These are phyloP conservation scores for Colletotrichum filicis DNA, from an alignment of 2,329 filamentous ascomycete species.

Conservation along the genomic window DNA sequence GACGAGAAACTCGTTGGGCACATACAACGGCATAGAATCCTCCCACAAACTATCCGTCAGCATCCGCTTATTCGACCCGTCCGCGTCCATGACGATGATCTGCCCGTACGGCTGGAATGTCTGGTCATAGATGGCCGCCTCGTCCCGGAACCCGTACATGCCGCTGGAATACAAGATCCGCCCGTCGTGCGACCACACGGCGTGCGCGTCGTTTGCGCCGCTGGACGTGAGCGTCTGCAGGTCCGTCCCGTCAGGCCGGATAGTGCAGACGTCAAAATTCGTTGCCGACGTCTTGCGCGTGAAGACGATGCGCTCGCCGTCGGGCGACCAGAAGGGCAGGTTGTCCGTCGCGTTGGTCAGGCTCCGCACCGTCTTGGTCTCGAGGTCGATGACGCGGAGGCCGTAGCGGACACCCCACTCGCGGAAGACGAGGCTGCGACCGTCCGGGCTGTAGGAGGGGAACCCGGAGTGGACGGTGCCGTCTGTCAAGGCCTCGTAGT, in stretches of 20 bases:
- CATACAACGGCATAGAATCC: slow-evolving; percentile 24
- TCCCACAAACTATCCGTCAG: slow-evolving; percentile 39
- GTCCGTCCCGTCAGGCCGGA: slow-evolving; percentile 16
- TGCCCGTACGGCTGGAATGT: slow-evolving; percentile 24
- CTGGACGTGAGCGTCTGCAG: slow-evolving; percentile 14
- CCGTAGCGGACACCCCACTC: slow-evolving; percentile 28
- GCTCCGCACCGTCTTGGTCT: background rate
- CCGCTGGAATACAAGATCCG: slow-evolving; percentile 23
- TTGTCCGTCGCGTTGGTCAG: slow-evolving; percentile 23
- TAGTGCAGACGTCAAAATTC: slow-evolving; percentile 24
- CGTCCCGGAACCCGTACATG: slow-evolving; percentile 26
- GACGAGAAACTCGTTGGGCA: slow-evolving; percentile 25
- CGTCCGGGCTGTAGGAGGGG: slow-evolving; percentile 22
- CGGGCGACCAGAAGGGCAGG: slow-evolving; percentile 20
- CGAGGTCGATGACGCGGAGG: slow-evolving; percentile 9
- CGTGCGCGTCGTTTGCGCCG: slow-evolving; percentile 23
- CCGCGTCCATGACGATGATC: slow-evolving; percentile 23
- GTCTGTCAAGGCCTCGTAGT: slow-evolving; percentile 19
- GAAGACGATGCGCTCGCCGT: slow-evolving; percentile 24
- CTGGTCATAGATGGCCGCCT: slow-evolving; percentile 25
- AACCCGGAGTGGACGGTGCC: slow-evolving; percentile 20
- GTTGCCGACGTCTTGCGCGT: slow-evolving; percentile 18
- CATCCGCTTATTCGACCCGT: slow-evolving; percentile 24
- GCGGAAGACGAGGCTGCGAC: slow-evolving; percentile 6
- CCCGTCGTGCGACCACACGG: slow-evolving; percentile 17